Base-by-base conservation (phyloP, 2,329 filamentous ascomycete genomes). In the Cercospora sp. region DNA sequence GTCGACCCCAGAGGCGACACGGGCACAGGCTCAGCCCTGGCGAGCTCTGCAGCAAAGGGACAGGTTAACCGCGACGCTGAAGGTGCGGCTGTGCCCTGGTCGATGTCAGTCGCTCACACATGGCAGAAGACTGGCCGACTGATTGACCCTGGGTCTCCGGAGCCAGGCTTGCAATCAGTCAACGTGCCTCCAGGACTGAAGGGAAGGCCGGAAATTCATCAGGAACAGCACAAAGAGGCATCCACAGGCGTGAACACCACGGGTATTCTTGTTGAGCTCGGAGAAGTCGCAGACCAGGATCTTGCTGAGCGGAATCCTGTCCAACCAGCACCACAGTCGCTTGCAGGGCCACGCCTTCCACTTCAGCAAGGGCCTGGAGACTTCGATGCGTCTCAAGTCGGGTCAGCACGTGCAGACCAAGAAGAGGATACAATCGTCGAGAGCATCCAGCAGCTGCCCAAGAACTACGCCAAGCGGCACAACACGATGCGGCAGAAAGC, bases 401-500 rank as follows among this genome's bases (percentile, higher is more conserved):
- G 26, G 5, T 8, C 48, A 48, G 45, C 61, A 55, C 23, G 18
- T 8, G 10, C 12, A 23, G 28, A 20, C 13, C 31, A 26, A 9
- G 23, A 12, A 9, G 53, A 68, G 23, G 66, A 63, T 6, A 51
- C 36, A 6, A 67, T 72, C 23, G 48, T 67, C 4, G 69, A 71
- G 36, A 60, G 66, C 7, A 45, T 72, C 10, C 63, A 68, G 42
- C 39, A 16, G 5, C 36, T 65, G 12, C 55, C 63, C 26, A 20
- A 67, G 13, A 23, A 57, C n/a, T 67, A 31, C 42, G 57, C 61
- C 7, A 51, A 33, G 30, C 70, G 64, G 33, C 53, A 63, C 23
- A 63, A 68, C 45, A 72, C 70, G 6, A 72, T 72, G 70, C 53
- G 61, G 26, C 70, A 72, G 55, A 67, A 65, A 55, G 68, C 70